Conservation (phyloP, 2,329 filamentous ascomycete genomes). For the Ceratocystis lukuohia region DNA sequence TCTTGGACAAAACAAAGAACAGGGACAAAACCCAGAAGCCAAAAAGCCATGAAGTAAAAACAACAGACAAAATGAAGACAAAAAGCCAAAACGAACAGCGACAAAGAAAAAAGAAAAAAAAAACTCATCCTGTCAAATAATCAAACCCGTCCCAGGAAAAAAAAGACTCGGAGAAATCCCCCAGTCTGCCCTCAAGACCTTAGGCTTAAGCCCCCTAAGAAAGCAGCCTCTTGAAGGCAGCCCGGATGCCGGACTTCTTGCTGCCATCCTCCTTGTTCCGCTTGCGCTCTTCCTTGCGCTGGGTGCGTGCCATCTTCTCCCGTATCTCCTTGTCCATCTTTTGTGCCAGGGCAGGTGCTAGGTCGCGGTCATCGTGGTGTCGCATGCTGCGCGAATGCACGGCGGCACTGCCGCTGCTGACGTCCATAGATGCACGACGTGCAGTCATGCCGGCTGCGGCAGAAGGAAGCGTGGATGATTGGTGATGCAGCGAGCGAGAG, state of each 20-base stretch:
- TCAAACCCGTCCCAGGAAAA: neutral
- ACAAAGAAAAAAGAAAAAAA: neutral
- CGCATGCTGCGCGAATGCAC: neutral
- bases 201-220: neutral
- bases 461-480: conserved; percentile 3
- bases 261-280: conserved; percentile 18
- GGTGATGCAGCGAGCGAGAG: conserved; percentile 5
- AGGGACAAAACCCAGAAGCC: neutral
- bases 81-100: neutral
- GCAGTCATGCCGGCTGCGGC: neutral
- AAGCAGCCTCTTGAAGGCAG: conserved; percentile 18
- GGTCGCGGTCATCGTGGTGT: neutral
- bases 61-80: neutral
- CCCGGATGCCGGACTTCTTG: conserved; percentile 19
- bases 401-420: neutral
- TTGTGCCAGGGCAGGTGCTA: neutral
- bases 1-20: neutral
- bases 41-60: neutral
- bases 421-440: conserved; percentile 14
- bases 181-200: neutral
- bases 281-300: conserved; percentile 18
- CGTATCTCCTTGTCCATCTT: conserved; percentile 10
- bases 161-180: neutral
- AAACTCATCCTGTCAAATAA: neutral
- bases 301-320: neutral